Evolutionary conservation across 225 moss, liverwort and hornwort species (phyloP).

Genomic region (Marchantia paleacea): DNA sequence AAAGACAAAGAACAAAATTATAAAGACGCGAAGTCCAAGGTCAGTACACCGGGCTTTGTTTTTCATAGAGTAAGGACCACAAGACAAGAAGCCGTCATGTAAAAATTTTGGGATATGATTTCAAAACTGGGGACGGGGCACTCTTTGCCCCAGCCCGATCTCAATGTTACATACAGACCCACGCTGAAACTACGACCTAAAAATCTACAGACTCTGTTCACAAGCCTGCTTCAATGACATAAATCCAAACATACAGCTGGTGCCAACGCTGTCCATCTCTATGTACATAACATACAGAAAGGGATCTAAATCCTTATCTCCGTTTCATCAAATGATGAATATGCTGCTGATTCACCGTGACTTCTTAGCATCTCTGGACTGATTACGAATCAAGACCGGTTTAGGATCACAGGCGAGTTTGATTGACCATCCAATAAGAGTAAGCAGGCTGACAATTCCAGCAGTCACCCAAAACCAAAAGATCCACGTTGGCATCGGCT

Average conservation of each 20-base stretch:
- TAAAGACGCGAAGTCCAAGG: too few species aligned
- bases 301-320: not conserved
- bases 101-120: not conserved
- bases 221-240: not conserved
- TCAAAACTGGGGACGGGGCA: not conserved
- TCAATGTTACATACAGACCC: not conserved
- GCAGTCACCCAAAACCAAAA: conserved; percentile 84
- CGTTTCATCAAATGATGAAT: not conserved
- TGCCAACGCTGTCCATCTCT: not conserved
- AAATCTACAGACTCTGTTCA: conserved; percentile 1
- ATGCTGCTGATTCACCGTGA: not conserved
- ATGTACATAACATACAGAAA: not conserved
- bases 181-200: not conserved
- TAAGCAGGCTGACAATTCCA: conserved; percentile 42
- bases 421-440: conserved; percentile 69
- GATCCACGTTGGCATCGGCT: conserved; percentile 77
- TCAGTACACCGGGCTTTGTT: not conserved
- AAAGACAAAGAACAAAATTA: too few species aligned
- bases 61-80: not conserved
- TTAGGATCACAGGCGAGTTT: conserved; percentile 46
- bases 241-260: not conserved
- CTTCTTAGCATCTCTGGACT: conserved; percentile 14
- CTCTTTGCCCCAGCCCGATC: not conserved
- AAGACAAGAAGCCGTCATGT: not conserved
- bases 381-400: not conserved